phyloP scores from a whole-genome alignment of 2,329 filamentous ascomycete species.

The Claviceps fusiformis region DNA sequence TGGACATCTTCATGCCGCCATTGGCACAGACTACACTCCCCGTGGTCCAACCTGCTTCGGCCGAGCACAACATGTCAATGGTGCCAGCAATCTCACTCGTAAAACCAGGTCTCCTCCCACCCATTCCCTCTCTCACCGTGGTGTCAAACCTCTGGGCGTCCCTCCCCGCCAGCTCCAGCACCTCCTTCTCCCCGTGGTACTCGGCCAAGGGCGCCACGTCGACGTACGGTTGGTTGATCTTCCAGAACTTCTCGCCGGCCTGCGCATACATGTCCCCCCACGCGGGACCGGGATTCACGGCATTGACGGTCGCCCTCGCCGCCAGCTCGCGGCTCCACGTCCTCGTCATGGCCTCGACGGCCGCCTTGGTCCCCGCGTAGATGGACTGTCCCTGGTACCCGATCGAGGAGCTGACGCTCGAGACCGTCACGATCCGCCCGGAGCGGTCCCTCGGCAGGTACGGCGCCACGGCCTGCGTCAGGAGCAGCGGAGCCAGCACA shows the following conservation, averaged over 20 bases:
- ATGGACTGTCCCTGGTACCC: constrained; percentile 42
- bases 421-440: constrained; percentile 42
- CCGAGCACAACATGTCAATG: constrained; percentile 55
- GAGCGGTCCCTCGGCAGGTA: constrained; percentile 57
- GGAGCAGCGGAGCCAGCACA: constrained; percentile 65
- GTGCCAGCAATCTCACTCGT: constrained; percentile 50
- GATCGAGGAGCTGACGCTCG: constrained; percentile 38
- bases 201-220: constrained; percentile 21
- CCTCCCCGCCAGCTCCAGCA: constrained; percentile 16
- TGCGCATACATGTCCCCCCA: constrained; percentile 37
- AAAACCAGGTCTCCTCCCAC: constrained; percentile 20
- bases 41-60: constrained; percentile 55
- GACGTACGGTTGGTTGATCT: constrained; percentile 25
- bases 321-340: constrained; percentile 44
- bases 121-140: constrained; percentile 20
- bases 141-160: constrained; percentile 21
- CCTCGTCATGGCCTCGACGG: constrained; percentile 44
- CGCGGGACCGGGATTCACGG: constrained; percentile 43
- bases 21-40: constrained; percentile 61
- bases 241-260: constrained; percentile 21
- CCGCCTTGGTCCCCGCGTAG: constrained; percentile 45
- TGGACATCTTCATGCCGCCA: constrained; percentile 33
- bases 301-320: constrained; percentile 40
- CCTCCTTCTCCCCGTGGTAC: constrained; percentile 19
- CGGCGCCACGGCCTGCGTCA: constrained; percentile 59